phyloP scores from a whole-genome alignment of 331 rosid genomes.

The Spiraea crenata region DNA sequence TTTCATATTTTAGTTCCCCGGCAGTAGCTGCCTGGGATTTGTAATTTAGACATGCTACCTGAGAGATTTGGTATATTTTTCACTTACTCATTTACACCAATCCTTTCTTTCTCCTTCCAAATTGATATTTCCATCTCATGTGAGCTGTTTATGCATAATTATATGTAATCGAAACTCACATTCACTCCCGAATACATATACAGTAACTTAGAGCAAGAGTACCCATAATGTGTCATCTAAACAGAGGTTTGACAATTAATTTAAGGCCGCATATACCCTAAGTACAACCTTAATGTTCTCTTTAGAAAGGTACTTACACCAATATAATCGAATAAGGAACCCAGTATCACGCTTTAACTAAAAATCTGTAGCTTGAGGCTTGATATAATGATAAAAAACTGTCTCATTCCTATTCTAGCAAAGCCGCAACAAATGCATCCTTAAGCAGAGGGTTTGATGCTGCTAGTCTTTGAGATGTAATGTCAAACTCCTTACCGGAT shows the following conservation, averaged over 20 bases:
- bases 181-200: background rate
- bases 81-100: background rate
- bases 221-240: constrained; percentile 5
- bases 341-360: constrained; percentile 7
- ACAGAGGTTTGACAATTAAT: constrained; percentile 10
- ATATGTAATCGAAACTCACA: too few species aligned
- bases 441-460: constrained; percentile 82
- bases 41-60: constrained; percentile 26
- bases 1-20: constrained; percentile 28
- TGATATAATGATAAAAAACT: constrained; percentile 11
- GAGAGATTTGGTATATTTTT: constrained; percentile 32
- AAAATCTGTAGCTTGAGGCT: background rate
- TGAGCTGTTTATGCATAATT: too few species aligned
- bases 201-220: background rate
- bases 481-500: constrained; percentile 79
- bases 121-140: background rate
- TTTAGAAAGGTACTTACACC: background rate
- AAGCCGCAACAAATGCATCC: constrained; percentile 64
- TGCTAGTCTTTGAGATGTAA: constrained; percentile 77
- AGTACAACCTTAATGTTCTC: constrained; percentile 9
- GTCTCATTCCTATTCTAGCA: constrained; percentile 56
- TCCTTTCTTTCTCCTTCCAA: constrained; percentile 3
- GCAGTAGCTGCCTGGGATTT: too few species aligned
- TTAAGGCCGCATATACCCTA: constrained; percentile 15
- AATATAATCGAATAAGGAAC: background rate